These are phyloP conservation scores for Eudorina sp. DNA, from an alignment of 139 green algal genomes.

Conservation along the genomic window DNA sequence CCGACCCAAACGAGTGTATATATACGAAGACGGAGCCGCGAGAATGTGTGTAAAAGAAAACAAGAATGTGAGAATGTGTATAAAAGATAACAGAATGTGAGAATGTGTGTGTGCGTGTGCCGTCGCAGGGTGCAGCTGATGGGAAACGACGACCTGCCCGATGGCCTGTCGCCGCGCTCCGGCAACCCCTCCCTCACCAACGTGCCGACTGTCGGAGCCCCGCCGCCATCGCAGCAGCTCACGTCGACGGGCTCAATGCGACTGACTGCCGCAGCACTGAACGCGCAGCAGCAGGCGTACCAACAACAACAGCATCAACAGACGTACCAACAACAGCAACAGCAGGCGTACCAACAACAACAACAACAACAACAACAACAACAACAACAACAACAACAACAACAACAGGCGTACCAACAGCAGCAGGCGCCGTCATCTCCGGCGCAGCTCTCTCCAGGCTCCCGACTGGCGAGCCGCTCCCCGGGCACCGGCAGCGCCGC, in stretches of 20 bases:
- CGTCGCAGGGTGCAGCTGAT: constrained; percentile 33
- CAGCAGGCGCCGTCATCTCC: not conserved
- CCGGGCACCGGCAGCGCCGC: not conserved
- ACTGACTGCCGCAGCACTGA: not conserved
- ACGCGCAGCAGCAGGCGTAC: constrained; percentile 2
- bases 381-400: too few relatives aligned
- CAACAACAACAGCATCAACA: constrained; percentile 13
- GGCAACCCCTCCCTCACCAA: not conserved
- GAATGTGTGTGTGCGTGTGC: too few relatives aligned
- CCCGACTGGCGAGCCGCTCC: not conserved
- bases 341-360: not conserved
- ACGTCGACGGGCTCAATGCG: not conserved
- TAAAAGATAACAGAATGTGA: too few relatives aligned
- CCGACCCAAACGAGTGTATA: too few relatives aligned
- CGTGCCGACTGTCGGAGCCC: not conserved
- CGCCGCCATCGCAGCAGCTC: not conserved
- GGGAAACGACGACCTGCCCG: constrained; percentile 19
- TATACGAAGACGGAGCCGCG: too few relatives aligned
- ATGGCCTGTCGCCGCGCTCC: not conserved
- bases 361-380: constrained; percentile 8
- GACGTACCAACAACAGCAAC: not conserved
- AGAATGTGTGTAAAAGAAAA: too few relatives aligned
- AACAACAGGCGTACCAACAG: not conserved
- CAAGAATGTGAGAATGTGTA: too few relatives aligned
- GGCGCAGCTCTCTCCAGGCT: not conserved